phyloP scores from a whole-genome alignment of 495 filamentous ascomycete species.

The Glonium stellatum region DNA sequence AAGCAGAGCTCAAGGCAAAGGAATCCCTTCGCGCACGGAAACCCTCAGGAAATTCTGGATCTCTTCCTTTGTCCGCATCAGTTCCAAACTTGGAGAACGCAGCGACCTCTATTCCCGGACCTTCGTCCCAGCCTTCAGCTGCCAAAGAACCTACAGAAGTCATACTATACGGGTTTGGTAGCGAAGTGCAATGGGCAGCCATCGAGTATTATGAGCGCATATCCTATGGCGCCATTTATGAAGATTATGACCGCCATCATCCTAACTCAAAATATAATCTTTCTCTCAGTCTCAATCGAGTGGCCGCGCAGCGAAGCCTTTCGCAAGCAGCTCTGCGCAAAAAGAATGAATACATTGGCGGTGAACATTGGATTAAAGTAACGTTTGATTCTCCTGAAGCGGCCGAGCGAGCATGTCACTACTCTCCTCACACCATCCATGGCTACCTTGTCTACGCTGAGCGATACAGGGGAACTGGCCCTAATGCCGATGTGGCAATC shows the following conservation, averaged over 20 bases:
- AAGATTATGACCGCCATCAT: constrained; percentile 76
- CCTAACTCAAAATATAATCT: constrained; percentile 61
- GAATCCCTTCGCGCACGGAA: constrained; percentile 16
- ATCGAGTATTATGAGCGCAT: constrained; percentile 79
- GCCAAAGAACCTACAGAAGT: constrained; percentile 66
- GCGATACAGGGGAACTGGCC: constrained; percentile 63
- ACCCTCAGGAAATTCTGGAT: constrained; percentile 29
- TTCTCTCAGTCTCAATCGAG: constrained; percentile 37
- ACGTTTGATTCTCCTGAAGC: constrained; percentile 79
- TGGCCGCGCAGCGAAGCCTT: constrained; percentile 48
- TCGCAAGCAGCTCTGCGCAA: constrained; percentile 64
- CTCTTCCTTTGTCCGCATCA: constrained; percentile 20
- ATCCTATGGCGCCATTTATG: constrained; percentile 66
- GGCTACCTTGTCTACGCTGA: constrained; percentile 75
- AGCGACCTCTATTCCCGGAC: constrained; percentile 31
- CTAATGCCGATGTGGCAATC: constrained; percentile 57
- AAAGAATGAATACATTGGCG: constrained; percentile 67
- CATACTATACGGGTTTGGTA: constrained; percentile 74
- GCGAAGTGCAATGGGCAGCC: constrained; percentile 70
- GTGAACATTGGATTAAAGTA: constrained; percentile 85
- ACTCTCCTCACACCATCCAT: constrained; percentile 68
- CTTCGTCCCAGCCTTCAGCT: constrained; percentile 13
- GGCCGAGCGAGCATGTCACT: constrained; percentile 66
- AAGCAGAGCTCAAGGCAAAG: constrained; percentile 11
- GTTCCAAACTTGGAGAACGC: constrained; percentile 15